Base-by-base conservation (phyloP, 108 stramenopile species). In the Bacterosira constricta region DNA sequence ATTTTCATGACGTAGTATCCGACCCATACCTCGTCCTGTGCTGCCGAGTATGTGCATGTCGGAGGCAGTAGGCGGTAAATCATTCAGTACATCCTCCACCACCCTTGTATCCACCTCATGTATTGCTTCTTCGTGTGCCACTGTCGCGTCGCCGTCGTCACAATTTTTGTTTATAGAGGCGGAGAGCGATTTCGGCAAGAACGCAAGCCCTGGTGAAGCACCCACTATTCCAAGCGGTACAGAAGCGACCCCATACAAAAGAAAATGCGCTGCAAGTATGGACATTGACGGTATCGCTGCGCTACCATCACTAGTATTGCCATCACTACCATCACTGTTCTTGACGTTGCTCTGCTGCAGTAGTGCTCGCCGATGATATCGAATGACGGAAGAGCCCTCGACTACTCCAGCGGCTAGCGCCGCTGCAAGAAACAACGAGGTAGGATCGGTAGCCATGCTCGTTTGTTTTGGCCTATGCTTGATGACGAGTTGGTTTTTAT, bases 271-370 rank as follows among this genome's bases (percentile, higher is more conserved):
- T 0, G 77, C 65, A 51, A 84, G 60, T 15, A 65, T 66, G 0
- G 75, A 69, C n/a, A 79, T 20, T 12, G 63, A 71, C 15, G 75
- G 66, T 11, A 71, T 57, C 21, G 63, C 35, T 23, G 73, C 73
- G 35, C 73, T 71, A 7, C 58, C 21, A 12, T 66, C 73, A 50
- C 75, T 81, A n/a, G 73, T 68, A 34, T 79, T 71, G 6, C 58
- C 21, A 12, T 66, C 73, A 50, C 75, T 81, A 20, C 61, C 68
- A 13, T 50, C 6, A 31, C 30, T 23, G 37, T 60, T 60, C 20
- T 42, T 39, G 39, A 10, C n/a, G 6, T 39, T 39, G 18, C 18
- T 39, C 23, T 20, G 29, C 4, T 3, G 55, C n/a, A 34, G 67
- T 29, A 49, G 31, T 1, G 51, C 65, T 21, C 23, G 30, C 7